A percentile compares a stretch with the other conserved stretches of the same genome.
These are phyloP conservation scores for Suillus clintonianus DNA, from an alignment of 768 basidiomycete genomes.

Conservation along the genomic window DNA sequence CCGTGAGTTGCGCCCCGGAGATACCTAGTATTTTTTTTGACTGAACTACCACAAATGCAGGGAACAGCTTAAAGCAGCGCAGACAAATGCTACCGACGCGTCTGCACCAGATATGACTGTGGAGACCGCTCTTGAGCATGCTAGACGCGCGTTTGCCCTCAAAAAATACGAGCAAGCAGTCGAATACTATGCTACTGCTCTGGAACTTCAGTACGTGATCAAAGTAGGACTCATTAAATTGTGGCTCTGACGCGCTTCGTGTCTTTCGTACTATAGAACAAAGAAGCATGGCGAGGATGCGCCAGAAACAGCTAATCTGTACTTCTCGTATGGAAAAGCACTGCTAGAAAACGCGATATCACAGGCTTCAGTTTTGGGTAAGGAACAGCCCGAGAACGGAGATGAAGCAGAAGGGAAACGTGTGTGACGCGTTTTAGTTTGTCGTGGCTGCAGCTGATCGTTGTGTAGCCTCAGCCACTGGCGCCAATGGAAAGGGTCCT, in stretches of 20 bases:
- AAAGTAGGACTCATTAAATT: slow-evolving; percentile 19
- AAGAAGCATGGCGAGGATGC: slow-evolving; percentile 76
- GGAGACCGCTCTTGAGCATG: slow-evolving; percentile 70
- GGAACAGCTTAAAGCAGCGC: slow-evolving; percentile 4
- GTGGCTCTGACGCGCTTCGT: slow-evolving; percentile 15
- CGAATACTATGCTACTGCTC: slow-evolving; percentile 79
- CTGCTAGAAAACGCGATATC: slow-evolving; percentile 89
- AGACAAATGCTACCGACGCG: slow-evolving; percentile 24
- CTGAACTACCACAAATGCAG: slow-evolving; percentile 8
- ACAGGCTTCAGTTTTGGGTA: slow-evolving; percentile 86
- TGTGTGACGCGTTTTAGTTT: slow-evolving; percentile 13
- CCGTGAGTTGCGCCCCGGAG: slow-evolving; percentile 19
- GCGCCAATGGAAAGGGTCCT: slow-evolving; percentile 46
- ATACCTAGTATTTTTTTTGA: background rate
- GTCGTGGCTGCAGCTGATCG: slow-evolving; percentile 5
- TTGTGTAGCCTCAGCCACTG: slow-evolving; percentile 33
- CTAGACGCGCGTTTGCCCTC: slow-evolving; percentile 87
- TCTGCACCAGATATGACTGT: slow-evolving; percentile 33
- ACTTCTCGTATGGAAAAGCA: slow-evolving; percentile 91
- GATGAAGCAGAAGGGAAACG: slow-evolving; percentile 45
- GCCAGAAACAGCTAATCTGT: slow-evolving; percentile 82
- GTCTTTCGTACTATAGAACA: slow-evolving; percentile 49
- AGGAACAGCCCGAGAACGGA: slow-evolving; percentile 68
- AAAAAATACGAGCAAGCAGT: slow-evolving; percentile 85
- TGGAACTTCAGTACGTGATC: slow-evolving; percentile 76